Evolutionary conservation across 331 rosid genomes (phyloP).

Genomic region (Malus hybrid): DNA sequence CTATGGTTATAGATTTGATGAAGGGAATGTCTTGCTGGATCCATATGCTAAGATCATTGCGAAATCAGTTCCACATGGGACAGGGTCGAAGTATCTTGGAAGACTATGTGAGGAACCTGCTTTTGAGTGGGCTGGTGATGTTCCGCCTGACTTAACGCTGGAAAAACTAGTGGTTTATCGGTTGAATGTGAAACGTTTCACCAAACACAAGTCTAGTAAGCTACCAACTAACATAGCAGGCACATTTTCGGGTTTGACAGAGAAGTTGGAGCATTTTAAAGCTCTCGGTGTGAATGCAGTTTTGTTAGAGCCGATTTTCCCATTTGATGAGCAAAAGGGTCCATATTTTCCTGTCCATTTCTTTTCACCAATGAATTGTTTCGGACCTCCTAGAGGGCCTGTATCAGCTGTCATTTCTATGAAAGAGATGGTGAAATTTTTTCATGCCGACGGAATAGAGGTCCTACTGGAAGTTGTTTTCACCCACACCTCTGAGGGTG

Average conservation of each 20-base stretch:
- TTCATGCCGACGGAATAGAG: constrained; percentile 83
- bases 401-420: constrained; percentile 51
- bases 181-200: constrained; percentile 60
- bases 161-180: constrained; percentile 67
- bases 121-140: constrained; percentile 69
- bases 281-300: constrained; percentile 74
- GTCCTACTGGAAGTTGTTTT: constrained; percentile 87
- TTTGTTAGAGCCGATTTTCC: constrained; percentile 73
- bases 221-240: constrained; percentile 58
- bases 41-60: constrained; percentile 73
- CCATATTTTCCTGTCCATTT: constrained; percentile 81
- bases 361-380: constrained; percentile 55
- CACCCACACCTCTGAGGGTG: constrained; percentile 53
- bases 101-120: constrained; percentile 46
- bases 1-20: constrained; percentile 56
- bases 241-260: constrained; percentile 67
- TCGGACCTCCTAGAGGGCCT: constrained; percentile 61
- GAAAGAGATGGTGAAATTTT: constrained; percentile 75
- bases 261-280: constrained; percentile 68
- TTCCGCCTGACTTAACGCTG: constrained; percentile 35
- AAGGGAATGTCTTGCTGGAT: constrained; percentile 45
- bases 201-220: constrained; percentile 59
- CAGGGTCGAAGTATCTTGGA: constrained; percentile 51
- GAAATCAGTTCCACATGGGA: constrained; percentile 28
- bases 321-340: constrained; percentile 64